Percentiles rank a stretch among this genome's conserved stretches.
These are phyloP conservation scores for Coemansia sp. DNA, from an alignment of 192 early-diverging fungal genomes.

Conservation along the genomic window DNA sequence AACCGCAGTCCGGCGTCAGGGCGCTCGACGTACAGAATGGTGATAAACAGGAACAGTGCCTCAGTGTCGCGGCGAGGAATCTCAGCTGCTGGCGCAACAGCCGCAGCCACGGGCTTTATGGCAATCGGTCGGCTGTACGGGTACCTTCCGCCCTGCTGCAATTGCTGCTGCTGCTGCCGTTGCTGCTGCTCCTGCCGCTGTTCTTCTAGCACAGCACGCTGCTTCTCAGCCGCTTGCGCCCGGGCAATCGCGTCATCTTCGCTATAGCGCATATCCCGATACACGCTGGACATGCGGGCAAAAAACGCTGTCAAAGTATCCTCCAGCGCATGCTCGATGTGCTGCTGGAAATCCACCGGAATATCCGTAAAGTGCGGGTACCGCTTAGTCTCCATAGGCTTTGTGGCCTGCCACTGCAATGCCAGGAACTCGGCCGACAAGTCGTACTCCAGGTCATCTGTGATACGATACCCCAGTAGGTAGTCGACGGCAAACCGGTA, in stretches of 20 bases:
- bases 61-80: slow-evolving; percentile 62
- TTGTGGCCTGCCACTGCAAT: slow-evolving; percentile 33
- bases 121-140: slow-evolving; percentile 34
- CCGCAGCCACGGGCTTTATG: slow-evolving; percentile 11
- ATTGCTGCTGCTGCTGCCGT: slow-evolving; percentile 34
- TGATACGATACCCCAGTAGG: slow-evolving; percentile 58
- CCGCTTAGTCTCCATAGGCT: slow-evolving; percentile 1
- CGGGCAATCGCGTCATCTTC: slow-evolving; percentile 70
- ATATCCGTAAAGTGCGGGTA: slow-evolving; percentile 48
- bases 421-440: slow-evolving; percentile 46
- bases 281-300: slow-evolving; percentile 58
- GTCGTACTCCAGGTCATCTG: slow-evolving; percentile 49
- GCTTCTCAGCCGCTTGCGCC: slow-evolving; percentile 41
- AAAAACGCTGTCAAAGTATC: slow-evolving; percentile 59
- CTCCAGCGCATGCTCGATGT: slow-evolving; percentile 60
- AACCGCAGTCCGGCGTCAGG: slow-evolving; percentile 75
- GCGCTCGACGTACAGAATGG: slow-evolving; percentile 71
- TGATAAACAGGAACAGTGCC: slow-evolving; percentile 71
- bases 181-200: slow-evolving; percentile 36
- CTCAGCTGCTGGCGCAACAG: slow-evolving; percentile 23
- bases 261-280: slow-evolving; percentile 65
- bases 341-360: slow-evolving; percentile 52
- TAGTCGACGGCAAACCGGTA: slow-evolving; percentile 70
- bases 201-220: slow-evolving; percentile 38
- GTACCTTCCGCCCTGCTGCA: slow-evolving; percentile 32